Evolutionary conservation across 495 filamentous ascomycete genomes (phyloP).

Genomic region (Physcia stellaris): DNA sequence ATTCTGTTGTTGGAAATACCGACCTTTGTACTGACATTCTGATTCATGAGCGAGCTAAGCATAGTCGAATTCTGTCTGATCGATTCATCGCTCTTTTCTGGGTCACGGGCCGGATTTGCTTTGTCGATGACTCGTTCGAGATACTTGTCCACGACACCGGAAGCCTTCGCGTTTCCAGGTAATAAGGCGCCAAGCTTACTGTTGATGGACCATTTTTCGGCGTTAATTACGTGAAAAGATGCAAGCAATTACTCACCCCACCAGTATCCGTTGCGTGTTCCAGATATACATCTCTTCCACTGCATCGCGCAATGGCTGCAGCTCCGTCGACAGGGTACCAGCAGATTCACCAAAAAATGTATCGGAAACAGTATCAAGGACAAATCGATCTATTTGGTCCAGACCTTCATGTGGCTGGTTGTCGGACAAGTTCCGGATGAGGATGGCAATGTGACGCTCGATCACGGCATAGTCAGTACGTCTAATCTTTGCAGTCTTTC

Average conservation of each 20-base stretch:
- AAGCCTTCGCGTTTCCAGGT: not conserved
- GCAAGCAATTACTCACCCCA: not conserved
- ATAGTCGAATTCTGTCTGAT: not conserved
- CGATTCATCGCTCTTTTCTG: not conserved
- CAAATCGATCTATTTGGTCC: slow-evolving; percentile 2
- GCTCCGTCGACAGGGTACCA: not conserved
- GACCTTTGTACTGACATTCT: too few species aligned
- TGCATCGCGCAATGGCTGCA: slow-evolving; percentile 1
- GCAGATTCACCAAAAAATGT: slow-evolving; percentile 1
- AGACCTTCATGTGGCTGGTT: not conserved
- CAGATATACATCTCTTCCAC: slow-evolving; percentile 3
- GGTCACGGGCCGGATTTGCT: too few species aligned
- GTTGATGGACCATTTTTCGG: not conserved
- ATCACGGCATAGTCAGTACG: not conserved
- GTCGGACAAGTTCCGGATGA: not conserved
- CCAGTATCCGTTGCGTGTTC: not conserved
- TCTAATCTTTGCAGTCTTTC: not conserved
- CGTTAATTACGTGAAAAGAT: not conserved
- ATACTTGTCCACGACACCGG: slow-evolving; percentile 1
- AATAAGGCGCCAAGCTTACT: slow-evolving; percentile 1
- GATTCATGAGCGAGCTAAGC: not conserved
- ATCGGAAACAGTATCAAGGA: not conserved
- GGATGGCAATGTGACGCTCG: not conserved
- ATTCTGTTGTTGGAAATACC: too few species aligned
- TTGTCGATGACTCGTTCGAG: slow-evolving; percentile 1